These are phyloP conservation scores for Fusarium aywerte DNA, from an alignment of 2,329 filamentous ascomycete genomes.

Conservation along the genomic window DNA sequence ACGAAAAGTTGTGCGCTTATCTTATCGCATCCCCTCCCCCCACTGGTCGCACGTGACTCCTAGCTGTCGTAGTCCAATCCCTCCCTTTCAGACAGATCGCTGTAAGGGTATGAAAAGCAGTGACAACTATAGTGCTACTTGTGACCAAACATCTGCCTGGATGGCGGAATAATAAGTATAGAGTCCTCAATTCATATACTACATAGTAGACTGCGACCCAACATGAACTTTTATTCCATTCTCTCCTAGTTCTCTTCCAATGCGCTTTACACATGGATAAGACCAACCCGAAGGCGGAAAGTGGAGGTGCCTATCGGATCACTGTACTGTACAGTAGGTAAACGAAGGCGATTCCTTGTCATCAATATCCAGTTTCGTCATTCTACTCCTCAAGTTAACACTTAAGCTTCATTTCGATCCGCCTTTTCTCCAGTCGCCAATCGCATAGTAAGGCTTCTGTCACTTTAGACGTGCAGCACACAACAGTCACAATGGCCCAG, in stretches of 20 bases:
- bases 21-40: slow-evolving; percentile 8
- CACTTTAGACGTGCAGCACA: neutral
- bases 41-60: slow-evolving; percentile 1
- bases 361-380: slow-evolving; percentile 20
- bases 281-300: slow-evolving; percentile 19
- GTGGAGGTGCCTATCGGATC: slow-evolving; percentile 31
- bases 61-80: too few species aligned
- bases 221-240: neutral
- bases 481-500: slow-evolving; percentile 63
- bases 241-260: neutral
- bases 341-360: slow-evolving; percentile 15
- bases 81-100: neutral
- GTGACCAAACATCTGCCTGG: neutral
- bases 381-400: slow-evolving; percentile 20
- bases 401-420: neutral
- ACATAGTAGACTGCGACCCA: neutral
- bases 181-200: neutral
- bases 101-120: neutral
- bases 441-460: neutral
- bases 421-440: neutral
- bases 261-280: neutral
- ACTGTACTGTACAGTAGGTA: too few species aligned
- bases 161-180: neutral
- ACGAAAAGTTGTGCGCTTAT: slow-evolving; percentile 41
- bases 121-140: neutral